These are phyloP conservation scores for Tephrocybe sp. DNA, from an alignment of 768 basidiomycete genomes.

Conservation along the genomic window DNA sequence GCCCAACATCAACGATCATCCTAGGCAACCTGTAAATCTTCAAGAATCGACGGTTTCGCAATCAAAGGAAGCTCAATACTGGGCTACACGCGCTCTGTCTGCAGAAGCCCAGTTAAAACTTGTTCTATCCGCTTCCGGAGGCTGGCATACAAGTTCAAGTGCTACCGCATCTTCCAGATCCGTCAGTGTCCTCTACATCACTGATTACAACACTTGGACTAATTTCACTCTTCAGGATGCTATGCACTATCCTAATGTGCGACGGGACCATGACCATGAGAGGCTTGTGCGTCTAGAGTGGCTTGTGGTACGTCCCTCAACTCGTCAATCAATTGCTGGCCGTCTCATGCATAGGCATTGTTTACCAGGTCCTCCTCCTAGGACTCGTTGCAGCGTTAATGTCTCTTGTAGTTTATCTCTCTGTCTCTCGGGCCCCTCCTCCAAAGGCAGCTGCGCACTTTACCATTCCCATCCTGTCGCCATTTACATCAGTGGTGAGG, in stretches of 20 bases:
- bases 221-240: conserved; percentile 40
- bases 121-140: background rate
- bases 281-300: conserved; percentile 51
- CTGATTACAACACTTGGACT: background rate
- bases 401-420: conserved; percentile 33
- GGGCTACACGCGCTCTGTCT: conserved; percentile 64
- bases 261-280: conserved; percentile 43
- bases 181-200: background rate
- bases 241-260: conserved; percentile 24
- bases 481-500: conserved; percentile 74
- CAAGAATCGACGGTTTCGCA: background rate
- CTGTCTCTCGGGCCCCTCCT: conserved; percentile 26
- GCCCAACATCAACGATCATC: background rate
- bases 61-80: conserved; percentile 51
- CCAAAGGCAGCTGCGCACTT: conserved; percentile 54
- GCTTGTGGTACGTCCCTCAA: conserved; percentile 46
- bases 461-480: conserved; percentile 77
- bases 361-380: conserved; percentile 33
- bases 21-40: background rate
- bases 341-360: too few relatives aligned
- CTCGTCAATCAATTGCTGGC: background rate
- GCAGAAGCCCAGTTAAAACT: conserved; percentile 58
- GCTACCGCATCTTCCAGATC: conserved; percentile 48
- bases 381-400: conserved; percentile 34
- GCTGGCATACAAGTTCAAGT: conserved; percentile 29